phyloP scores from a whole-genome alignment of 2,329 filamentous ascomycete species.

The Ceratocystiopsis sp. region DNA sequence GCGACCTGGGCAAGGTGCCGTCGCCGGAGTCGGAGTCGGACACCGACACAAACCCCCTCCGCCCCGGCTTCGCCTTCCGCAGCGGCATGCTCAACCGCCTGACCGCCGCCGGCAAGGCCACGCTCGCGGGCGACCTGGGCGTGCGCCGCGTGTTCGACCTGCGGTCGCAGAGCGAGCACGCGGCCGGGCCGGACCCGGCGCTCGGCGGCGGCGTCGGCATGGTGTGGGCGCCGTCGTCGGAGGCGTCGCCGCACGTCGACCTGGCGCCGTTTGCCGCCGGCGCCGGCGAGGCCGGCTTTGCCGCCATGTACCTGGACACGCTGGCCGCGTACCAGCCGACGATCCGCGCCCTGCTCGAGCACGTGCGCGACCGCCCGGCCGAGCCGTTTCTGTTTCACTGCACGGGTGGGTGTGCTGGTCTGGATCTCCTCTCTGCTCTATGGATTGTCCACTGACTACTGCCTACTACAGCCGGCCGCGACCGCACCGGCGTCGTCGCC shows the following conservation, averaged over 20 bases:
- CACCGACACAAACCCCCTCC: slow-evolving; percentile 17
- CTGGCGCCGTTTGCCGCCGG: slow-evolving; percentile 27
- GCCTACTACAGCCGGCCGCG: slow-evolving; percentile 29
- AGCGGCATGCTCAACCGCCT: slow-evolving; percentile 25
- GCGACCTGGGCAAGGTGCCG: slow-evolving; percentile 30
- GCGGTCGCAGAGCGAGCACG: slow-evolving; percentile 27
- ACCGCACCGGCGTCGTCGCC: slow-evolving; percentile 34
- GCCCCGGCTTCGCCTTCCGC: slow-evolving; percentile 26
- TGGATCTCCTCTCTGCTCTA: not conserved
- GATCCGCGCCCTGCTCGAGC: slow-evolving; percentile 28
- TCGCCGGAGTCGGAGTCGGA: not conserved
- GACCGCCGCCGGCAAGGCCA: slow-evolving; percentile 19
- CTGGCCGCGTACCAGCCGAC: slow-evolving; percentile 23
- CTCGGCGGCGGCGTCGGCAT: too few relatives aligned
- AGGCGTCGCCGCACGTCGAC: slow-evolving; percentile 20
- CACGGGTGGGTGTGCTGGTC: slow-evolving; percentile 24
- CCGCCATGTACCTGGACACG: slow-evolving; percentile 29
- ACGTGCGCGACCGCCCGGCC: slow-evolving; percentile 26
- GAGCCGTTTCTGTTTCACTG: slow-evolving; percentile 36
- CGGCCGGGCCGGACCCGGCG: slow-evolving; percentile 23
- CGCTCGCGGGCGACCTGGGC: slow-evolving; percentile 20
- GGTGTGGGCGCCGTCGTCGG: slow-evolving; percentile 4
- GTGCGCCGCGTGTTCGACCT: slow-evolving; percentile 34
- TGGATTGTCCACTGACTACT: too few relatives aligned
- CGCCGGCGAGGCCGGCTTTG: slow-evolving; percentile 26